phyloP scores from a whole-genome alignment of 352 stramenopile genomes.

The Phytophthora pistaciae region DNA sequence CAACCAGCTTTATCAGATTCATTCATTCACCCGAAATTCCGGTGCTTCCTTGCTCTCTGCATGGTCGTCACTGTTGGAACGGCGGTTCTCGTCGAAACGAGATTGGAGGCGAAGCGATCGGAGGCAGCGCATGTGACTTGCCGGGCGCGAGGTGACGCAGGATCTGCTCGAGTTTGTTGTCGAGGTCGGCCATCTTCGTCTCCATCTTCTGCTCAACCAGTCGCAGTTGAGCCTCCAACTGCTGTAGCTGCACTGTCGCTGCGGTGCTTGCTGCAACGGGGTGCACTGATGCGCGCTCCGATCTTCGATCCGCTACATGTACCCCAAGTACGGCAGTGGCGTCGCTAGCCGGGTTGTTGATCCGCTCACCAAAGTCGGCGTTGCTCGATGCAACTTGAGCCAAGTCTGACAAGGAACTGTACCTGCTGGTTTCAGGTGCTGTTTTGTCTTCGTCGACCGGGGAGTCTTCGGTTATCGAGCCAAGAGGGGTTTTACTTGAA shows the following conservation, averaged over 20 bases:
- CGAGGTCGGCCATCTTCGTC: constrained; percentile 30
- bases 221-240: constrained; percentile 26
- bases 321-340: neutral
- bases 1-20: neutral
- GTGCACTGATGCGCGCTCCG: constrained; percentile 9
- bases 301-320: constrained; percentile 17
- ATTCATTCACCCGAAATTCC: neutral
- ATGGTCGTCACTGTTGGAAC: constrained; percentile 7
- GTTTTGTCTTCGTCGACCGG: constrained; percentile 20
- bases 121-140: constrained; percentile 14
- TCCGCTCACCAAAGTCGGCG: neutral
- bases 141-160: constrained; percentile 20
- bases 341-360: neutral
- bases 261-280: neutral
- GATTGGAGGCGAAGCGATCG: constrained; percentile 1
- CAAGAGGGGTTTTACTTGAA: constrained; percentile 5
- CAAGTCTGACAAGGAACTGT: neutral
- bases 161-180: constrained; percentile 45
- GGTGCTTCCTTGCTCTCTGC: neutral
- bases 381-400: neutral
- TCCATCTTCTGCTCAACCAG: constrained; percentile 46
- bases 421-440: neutral
- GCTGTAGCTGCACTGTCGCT: constrained; percentile 24
- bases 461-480: constrained; percentile 27
- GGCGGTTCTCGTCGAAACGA: constrained; percentile 17